Evolutionary conservation across 495 filamentous ascomycete species (phyloP).

Genomic region (Cercophora newfieldiana): DNA sequence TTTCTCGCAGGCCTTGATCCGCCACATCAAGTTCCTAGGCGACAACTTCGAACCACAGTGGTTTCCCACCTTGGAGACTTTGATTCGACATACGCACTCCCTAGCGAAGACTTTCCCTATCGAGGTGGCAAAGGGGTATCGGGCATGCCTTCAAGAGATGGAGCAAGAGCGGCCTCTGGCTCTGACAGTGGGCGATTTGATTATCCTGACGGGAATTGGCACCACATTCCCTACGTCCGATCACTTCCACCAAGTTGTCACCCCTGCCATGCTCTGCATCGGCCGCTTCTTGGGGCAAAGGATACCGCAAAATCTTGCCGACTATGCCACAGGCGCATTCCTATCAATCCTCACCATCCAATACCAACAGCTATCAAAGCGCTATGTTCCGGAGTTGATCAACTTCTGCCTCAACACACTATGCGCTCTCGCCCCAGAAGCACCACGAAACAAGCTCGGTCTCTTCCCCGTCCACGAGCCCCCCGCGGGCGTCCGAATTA

Average conservation of each 20-base stretch:
- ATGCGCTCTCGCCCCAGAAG: conserved; percentile 61
- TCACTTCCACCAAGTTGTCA: conserved; percentile 91
- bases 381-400: conserved; percentile 84
- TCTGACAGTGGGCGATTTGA: conserved; percentile 71
- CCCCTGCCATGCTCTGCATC: conserved; percentile 81
- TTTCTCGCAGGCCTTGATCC: conserved; percentile 74
- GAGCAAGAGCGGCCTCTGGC: conserved; percentile 58
- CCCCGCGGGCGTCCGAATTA: conserved; percentile 53
- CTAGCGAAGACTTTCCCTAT: conserved; percentile 79
- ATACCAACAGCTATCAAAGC: conserved; percentile 77
- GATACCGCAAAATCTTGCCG: conserved; percentile 59
- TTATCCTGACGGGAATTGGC: conserved; percentile 77
- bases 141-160: conserved; percentile 66
- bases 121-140: conserved; percentile 73
- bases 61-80: conserved; percentile 40
- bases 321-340: conserved; percentile 75
- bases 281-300: conserved; percentile 79
- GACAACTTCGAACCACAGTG: conserved; percentile 41
- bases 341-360: conserved; percentile 72
- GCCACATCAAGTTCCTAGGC: conserved; percentile 72
- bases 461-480: conserved; percentile 65
- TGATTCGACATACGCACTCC: conserved; percentile 54
- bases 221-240: conserved; percentile 92
- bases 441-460: conserved; percentile 45
- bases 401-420: conserved; percentile 78